Evolutionary conservation across 768 basidiomycete species (phyloP).

Genomic region (Xerocomus spinulosus): DNA sequence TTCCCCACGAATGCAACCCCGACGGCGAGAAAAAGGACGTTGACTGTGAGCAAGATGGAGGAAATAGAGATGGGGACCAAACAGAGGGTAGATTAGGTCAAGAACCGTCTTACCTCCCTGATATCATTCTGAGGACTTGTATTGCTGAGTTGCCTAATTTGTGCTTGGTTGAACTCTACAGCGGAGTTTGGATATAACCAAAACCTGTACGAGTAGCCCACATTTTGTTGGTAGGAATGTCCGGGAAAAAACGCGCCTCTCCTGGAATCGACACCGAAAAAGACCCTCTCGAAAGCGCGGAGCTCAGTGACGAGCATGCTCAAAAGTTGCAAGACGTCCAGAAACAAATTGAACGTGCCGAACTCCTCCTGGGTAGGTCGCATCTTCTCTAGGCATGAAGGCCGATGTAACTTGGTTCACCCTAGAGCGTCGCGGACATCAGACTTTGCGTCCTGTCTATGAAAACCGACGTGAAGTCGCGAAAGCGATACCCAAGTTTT

Average conservation of each 20-base stretch:
- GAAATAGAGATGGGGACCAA: slow-evolving; percentile 81
- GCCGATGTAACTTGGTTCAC: slow-evolving; percentile 7
- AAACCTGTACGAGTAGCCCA: slow-evolving; percentile 16
- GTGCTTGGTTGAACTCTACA: slow-evolving; percentile 7
- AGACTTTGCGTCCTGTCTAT: slow-evolving; percentile 56
- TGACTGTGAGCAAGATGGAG: slow-evolving; percentile 42
- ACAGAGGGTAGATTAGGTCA: slow-evolving; percentile 64
- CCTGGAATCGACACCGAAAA: slow-evolving; percentile 78
- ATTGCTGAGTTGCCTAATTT: slow-evolving; percentile 8
- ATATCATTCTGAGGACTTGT: background rate
- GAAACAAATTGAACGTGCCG: slow-evolving; percentile 65
- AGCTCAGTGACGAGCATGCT: slow-evolving; percentile 69
- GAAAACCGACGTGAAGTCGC: slow-evolving; percentile 64
- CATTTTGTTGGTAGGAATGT: slow-evolving; percentile 23
- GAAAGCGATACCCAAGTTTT: slow-evolving; percentile 72
- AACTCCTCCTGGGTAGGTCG: slow-evolving; percentile 65
- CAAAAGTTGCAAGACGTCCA: slow-evolving; percentile 60
- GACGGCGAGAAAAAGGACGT: slow-evolving; percentile 35
- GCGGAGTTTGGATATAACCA: slow-evolving; percentile 30
- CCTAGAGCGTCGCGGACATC: slow-evolving; percentile 61
- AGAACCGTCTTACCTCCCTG: too few species aligned
- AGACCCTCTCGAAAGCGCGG: slow-evolving; percentile 59
- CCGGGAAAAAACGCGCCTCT: slow-evolving; percentile 67
- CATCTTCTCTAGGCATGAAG: background rate
- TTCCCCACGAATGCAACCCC: slow-evolving; percentile 37